Base-by-base conservation (phyloP, 208 protist genomes). In the Acanthamoeba divionensis region DNA sequence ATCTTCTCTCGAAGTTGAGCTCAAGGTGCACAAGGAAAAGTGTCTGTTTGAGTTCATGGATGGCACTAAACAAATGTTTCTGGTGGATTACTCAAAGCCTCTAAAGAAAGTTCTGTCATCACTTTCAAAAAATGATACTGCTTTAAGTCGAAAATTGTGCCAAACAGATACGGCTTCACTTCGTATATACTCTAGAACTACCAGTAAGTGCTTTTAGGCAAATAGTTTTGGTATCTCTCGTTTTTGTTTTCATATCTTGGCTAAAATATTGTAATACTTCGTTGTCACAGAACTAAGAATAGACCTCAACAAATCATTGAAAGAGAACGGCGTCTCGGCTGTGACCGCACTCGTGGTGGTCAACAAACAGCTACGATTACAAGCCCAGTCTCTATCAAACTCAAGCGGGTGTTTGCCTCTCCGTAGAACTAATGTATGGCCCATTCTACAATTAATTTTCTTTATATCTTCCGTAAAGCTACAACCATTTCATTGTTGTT, bases 41-140 rank as follows among this genome's bases (percentile, higher is more conserved):
- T 79, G 69, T 33, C 50, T 48, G 44, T 79, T 79, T 48, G 69
- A 79, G 69, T 24, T 55, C 24, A 33, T 79, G 4, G 69, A 79
- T 33, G 69, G 69, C 38, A 79, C 5, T 48, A 48, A 3, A 26
- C 69, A 57, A 26, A 48, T 79, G n/a, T 33, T 24, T 29, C 12
- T 21, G 13, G 69, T 79, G n/a, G 69, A 79, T 29, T 79, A 79
- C 69, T 79, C 69, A 48, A 41, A 21, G 44, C 44, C 69, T 9
- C 69, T 79, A 10, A 10, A 26, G 38, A 48, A 79, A 26, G 36
- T 79, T 48, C 33, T 79, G 7, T 18, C 38, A 48, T 41, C 41
- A 3, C 55, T 79, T 33, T 15, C 29, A 48, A 79, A 79, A 48
- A 79, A 79, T 24, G 36, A 13, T 48, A 79, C 36, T 41, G 26